Base-by-base conservation (phyloP, 2,329 filamentous ascomycete genomes). In the Xylariaceae sp. region DNA sequence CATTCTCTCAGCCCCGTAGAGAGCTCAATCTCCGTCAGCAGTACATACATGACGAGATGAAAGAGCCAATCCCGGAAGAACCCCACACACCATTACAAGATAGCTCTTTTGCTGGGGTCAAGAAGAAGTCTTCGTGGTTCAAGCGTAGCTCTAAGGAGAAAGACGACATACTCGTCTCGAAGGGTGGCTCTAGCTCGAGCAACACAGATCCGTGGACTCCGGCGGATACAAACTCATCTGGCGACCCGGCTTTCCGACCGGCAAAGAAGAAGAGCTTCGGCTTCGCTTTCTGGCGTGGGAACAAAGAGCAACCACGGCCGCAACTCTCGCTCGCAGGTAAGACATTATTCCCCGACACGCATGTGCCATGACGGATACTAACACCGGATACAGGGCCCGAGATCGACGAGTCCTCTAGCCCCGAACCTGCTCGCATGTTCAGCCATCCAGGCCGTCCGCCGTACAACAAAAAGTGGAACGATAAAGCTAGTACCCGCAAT, bases 241-340 rank as follows among this genome's bases (percentile, higher is more conserved):
- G 55, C 9, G 62, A 50, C n/a, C 47, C 49, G n/a, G 32, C 49
- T 44, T 50, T 54, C 29, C 54, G 23, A 5, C 65, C 63, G 10
- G 49, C 40, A 48, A 84, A 79, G 71, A 84, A 80, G 73, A 80
- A 66, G 52, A 67, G 75, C 7, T 83, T 85, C 57, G 75, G 73
- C 26, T 76, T 85, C 16, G 73, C 79, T 4, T 85, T 85, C 59
- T 86, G 81, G 82, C 84, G 82, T 67, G 75, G 70, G 45, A 71
- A 62, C 21, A 79, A 76, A 62, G 73, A 69, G 16, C 64, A 78
- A 26, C 66, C 72, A 3, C 72, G 75, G 47, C 76, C 80, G 74
- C 59, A 60, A 44, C 58, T 72, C 44, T 78, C 75, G 2, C 71
- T 79, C 52, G 75, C 70, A 56, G 77, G 80, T 79, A 72, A 70